Evolutionary conservation across 495 filamentous ascomycete genomes (phyloP).

Genomic region (Penicillium fimorum): DNA sequence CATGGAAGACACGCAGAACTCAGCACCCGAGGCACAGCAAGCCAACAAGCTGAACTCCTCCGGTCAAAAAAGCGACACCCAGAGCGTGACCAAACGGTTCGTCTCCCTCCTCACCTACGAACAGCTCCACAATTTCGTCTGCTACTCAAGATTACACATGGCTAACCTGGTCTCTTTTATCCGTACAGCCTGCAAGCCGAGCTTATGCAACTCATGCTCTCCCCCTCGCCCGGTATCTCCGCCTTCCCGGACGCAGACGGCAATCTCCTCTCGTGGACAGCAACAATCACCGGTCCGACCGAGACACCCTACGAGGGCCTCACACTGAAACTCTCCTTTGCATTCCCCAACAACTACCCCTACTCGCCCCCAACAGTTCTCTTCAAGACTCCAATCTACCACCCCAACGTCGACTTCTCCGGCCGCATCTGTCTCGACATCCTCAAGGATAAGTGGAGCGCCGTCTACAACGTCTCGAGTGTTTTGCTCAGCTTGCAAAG

Average conservation of each 20-base stretch:
- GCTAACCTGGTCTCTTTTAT: conserved; percentile 9
- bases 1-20: conserved; percentile 72
- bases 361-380: conserved; percentile 90
- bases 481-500: conserved; percentile 93
- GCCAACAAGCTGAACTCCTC: conserved; percentile 58
- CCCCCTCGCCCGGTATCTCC: conserved; percentile 86
- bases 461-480: conserved; percentile 90
- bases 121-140: background rate
- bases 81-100: conserved; percentile 79
- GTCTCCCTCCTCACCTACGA: conserved; percentile 13
- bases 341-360: conserved; percentile 89
- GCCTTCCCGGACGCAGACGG: conserved; percentile 90
- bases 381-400: conserved; percentile 92
- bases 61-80: conserved; percentile 57
- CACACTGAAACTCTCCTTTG: conserved; percentile 89
- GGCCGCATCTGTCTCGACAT: conserved; percentile 95
- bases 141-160: background rate
- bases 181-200: conserved; percentile 82
- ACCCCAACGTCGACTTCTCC: conserved; percentile 91
- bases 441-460: conserved; percentile 97
- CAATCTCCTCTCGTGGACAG: conserved; percentile 88
- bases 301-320: conserved; percentile 89
- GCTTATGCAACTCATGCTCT: conserved; percentile 96
- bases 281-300: conserved; percentile 86
- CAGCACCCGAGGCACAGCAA: conserved; percentile 59